Base-by-base conservation (phyloP, 352 stramenopile genomes). In the Phytophthora fragariaefolia region DNA sequence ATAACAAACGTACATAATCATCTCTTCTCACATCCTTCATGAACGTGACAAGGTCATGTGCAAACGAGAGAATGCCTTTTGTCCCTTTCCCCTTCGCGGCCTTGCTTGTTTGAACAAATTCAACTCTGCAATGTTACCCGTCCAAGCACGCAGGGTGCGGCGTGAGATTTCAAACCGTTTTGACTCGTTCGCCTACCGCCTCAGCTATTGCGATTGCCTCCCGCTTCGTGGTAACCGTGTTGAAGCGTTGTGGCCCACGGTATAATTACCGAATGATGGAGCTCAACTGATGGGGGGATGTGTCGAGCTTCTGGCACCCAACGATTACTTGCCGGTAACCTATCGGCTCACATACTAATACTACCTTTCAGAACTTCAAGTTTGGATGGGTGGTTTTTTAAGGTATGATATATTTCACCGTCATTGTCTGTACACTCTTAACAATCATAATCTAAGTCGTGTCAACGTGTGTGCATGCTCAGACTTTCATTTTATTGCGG, bases 21-120 rank as follows among this genome's bases (percentile, higher is more conserved):
- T 63, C 52, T 5, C 53, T 23, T 4, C 61, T 30, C 12, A 58
- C 20, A 17, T 69, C 32, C 23, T 63, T 69, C 52, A 69, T 63
- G 18, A 58, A 69, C 0, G 52, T 54, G 5, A 58, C 47, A 1
- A 53, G 15, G 7, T 50, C 51, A 24, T 49, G 61, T 1, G 24
- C 32, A 34, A 61, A 62, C 27, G 32, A 18, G 6, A 68, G 17
- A 27, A 47, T 47, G 10, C 34, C 7, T 32, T 68, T 57, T 18
- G 24, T 26, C 18, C 28, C 61, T 43, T 51, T 27, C 6, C 34
- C 30, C 20, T 58, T 63, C 50, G 58, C 9, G 3, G 46, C 58
- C 18, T 63, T 63, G 27, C 48, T 49, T 9, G 38, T 54, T 8
- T 48, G 48, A 2, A 22, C 2, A 4, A 36, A 20, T 5, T 36